These are phyloP conservation scores for Miamiensis avidus DNA, from an alignment of 169 alveolate species.

Conservation along the genomic window DNA sequence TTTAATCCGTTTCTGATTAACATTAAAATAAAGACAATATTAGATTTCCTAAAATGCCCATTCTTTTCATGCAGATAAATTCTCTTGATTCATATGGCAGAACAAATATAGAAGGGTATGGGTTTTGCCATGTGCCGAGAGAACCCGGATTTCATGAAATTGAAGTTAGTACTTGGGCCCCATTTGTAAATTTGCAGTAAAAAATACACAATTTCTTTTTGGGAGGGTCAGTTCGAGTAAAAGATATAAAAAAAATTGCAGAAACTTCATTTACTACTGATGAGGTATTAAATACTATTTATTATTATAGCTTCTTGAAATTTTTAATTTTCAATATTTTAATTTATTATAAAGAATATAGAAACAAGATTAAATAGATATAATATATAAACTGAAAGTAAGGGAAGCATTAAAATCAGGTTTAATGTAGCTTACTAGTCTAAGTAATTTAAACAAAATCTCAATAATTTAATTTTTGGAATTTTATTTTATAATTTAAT, in stretches of 20 bases:
- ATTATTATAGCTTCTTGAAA: too few relatives aligned
- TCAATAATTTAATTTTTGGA: too few relatives aligned
- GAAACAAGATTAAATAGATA: constrained; percentile 52
- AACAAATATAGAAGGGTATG: constrained; percentile 78
- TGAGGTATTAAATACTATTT: background rate
- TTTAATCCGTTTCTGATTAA: background rate
- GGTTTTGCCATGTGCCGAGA: constrained; percentile 62
- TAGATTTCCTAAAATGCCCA: constrained; percentile 48
- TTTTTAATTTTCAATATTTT: too few relatives aligned
- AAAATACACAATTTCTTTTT: constrained; percentile 73
- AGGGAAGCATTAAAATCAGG: constrained; percentile 47
- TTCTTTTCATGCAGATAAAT: constrained; percentile 70
- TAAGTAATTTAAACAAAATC: background rate
- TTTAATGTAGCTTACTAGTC: constrained; percentile 33
- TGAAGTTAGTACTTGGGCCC: constrained; percentile 72
- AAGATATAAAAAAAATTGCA: constrained; percentile 65
- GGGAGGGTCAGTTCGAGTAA: constrained; percentile 76
- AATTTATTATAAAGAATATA: constrained; percentile 47
- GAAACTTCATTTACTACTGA: constrained; percentile 26
- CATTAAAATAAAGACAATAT: too few relatives aligned
- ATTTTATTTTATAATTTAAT: too few relatives aligned
- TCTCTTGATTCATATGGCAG: constrained; percentile 77
- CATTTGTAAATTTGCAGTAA: constrained; percentile 62
- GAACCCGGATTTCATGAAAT: constrained; percentile 70
- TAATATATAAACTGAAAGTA: constrained; percentile 57